Evolutionary conservation across 495 filamentous ascomycete genomes (phyloP).

Genomic region (Talaromyces wortmannii): DNA sequence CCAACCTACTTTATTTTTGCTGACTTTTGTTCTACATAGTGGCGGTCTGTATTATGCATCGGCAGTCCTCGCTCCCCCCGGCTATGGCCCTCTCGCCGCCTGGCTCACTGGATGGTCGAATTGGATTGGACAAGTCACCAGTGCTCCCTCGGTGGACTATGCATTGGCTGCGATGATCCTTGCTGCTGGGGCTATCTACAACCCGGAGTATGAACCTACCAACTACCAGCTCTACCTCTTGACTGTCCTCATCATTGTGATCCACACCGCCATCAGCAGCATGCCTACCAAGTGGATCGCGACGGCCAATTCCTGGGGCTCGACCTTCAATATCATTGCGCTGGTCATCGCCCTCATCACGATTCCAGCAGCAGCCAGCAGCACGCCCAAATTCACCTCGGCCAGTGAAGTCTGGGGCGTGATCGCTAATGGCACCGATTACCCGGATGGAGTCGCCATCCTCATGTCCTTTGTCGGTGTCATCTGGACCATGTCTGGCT

Average conservation of each 20-base stretch:
- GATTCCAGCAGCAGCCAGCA: constrained; percentile 57
- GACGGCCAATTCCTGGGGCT: constrained; percentile 68
- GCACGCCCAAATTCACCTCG: constrained; percentile 55
- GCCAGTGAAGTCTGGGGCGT: constrained; percentile 61
- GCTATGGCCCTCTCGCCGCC: constrained; percentile 68
- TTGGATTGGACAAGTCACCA: constrained; percentile 66
- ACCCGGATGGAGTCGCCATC: constrained; percentile 62
- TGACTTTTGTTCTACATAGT: constrained; percentile 19
- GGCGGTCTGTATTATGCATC: constrained; percentile 76
- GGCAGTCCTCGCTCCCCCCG: constrained; percentile 70
- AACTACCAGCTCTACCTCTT: constrained; percentile 67
- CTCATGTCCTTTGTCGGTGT: constrained; percentile 68
- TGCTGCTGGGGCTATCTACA: constrained; percentile 59
- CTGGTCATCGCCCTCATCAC: constrained; percentile 61
- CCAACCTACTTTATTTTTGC: background rate
- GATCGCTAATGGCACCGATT: constrained; percentile 65
- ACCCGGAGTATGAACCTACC: constrained; percentile 58
- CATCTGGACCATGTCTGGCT: constrained; percentile 63
- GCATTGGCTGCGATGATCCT: constrained; percentile 65
- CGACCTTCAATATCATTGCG: constrained; percentile 67
- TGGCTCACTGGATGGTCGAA: constrained; percentile 75
- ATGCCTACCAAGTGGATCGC: constrained; percentile 72
- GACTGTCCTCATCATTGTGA: constrained; percentile 60
- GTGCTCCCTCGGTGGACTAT: constrained; percentile 60
- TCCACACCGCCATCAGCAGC: constrained; percentile 65